Evolutionary conservation across 352 stramenopile species (phyloP).

Genomic region (Phytophthora chlamydospora): DNA sequence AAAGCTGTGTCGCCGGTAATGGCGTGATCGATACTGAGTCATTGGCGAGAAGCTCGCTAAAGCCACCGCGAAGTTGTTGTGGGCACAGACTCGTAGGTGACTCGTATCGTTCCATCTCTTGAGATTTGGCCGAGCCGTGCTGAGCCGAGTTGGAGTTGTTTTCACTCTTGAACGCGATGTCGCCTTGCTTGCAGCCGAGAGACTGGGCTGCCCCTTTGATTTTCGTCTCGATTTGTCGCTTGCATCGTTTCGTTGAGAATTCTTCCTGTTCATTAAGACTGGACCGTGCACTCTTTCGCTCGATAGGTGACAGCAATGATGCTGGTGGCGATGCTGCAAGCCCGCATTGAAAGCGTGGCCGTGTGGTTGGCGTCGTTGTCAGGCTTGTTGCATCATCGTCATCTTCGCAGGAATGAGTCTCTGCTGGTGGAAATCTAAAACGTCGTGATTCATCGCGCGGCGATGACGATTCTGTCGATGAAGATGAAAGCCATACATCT

Average conservation of each 20-base stretch:
- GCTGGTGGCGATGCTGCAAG: conserved; percentile 22
- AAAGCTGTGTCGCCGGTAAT: conserved; percentile 60
- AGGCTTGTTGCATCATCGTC: background rate
- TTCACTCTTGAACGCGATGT: background rate
- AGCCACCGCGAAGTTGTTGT: background rate
- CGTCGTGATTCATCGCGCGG: conserved; percentile 7
- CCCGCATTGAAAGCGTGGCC: conserved; percentile 18
- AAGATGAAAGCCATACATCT: conserved; percentile 31
- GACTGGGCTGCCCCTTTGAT: conserved; percentile 1
- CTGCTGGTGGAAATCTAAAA: conserved; percentile 9
- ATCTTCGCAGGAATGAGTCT: background rate
- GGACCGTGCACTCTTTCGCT: conserved; percentile 26
- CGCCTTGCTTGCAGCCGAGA: background rate
- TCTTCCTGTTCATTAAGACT: conserved; percentile 20
- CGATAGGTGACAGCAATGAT: conserved; percentile 30
- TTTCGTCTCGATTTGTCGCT: conserved; percentile 32
- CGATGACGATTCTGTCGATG: conserved; percentile 33
- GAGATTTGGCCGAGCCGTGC: background rate
- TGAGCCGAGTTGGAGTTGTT: background rate
- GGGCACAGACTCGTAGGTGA: conserved; percentile 5
- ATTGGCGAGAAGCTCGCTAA: conserved; percentile 9
- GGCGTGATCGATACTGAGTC: conserved; percentile 26
- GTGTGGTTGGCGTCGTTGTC: conserved; percentile 28
- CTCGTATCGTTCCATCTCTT: conserved; percentile 15
- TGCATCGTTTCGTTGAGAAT: conserved; percentile 14